phyloP scores from a whole-genome alignment of 1,139 yeast genomes.

The Debaryomyces singareniensis region DNA sequence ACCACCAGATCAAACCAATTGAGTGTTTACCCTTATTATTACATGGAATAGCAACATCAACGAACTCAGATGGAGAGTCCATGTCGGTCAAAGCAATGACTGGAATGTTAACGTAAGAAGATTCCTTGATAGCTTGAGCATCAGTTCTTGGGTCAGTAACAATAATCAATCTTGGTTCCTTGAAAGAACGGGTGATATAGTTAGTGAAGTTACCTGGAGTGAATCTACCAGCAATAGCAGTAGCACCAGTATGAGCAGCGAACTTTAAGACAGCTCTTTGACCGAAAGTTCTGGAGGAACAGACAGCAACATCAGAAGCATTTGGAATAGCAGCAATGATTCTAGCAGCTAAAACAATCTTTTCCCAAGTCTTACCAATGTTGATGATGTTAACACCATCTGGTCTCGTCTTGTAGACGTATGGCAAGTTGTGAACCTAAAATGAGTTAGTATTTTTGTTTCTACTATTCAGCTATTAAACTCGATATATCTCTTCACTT shows the following conservation, averaged over 20 bases:
- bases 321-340: constrained; percentile 99
- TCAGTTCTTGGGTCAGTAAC: constrained; percentile 99
- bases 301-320: constrained; percentile 97
- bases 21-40: constrained; percentile 99
- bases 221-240: constrained; percentile 99
- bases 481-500: constrained; percentile 4
- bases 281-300: constrained; percentile 99
- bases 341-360: constrained; percentile 99
- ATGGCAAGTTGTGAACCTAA: constrained; percentile 97
- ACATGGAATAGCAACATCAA: constrained; percentile 99
- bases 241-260: constrained; percentile 99
- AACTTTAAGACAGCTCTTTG: constrained; percentile 99
- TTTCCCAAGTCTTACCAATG: constrained; percentile 99
- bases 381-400: constrained; percentile 99
- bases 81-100: constrained; percentile 98
- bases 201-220: constrained; percentile 99
- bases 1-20: constrained; percentile 99
- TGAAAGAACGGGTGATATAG: constrained; percentile 99
- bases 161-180: constrained; percentile 99
- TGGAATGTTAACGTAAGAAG: constrained; percentile 99
- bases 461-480: no score
- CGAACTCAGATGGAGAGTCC: constrained; percentile 98
- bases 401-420: constrained; percentile 99
- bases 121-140: constrained; percentile 99
- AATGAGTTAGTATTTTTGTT: constrained; percentile 27